phyloP scores from a whole-genome alignment of 2,329 filamentous ascomycete species.

The Neonectria ditissima region DNA sequence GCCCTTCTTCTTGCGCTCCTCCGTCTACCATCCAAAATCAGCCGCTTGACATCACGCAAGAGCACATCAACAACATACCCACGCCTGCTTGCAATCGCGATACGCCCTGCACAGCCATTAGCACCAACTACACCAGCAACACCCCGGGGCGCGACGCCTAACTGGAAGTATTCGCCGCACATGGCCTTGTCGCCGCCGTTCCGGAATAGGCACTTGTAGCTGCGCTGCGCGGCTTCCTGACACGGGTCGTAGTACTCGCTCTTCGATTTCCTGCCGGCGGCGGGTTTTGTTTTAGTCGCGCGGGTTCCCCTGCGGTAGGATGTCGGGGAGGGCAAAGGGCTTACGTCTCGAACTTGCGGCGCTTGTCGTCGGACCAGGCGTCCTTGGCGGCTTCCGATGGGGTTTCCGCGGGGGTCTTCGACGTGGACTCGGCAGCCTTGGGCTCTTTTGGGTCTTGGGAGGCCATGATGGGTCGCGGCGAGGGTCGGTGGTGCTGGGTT shows the following conservation, averaged over 20 bases:
- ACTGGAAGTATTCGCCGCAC: constrained; percentile 98
- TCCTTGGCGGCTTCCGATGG: constrained; percentile 5
- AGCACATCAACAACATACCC: constrained; percentile 67
- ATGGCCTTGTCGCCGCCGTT: constrained; percentile 90
- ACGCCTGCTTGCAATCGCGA: constrained; percentile 93
- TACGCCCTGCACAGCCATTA: constrained; percentile 75
- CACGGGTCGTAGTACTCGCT: constrained; percentile 97
- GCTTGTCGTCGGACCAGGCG: constrained; percentile 69
- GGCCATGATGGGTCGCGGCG: constrained; percentile 15
- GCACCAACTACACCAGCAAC: constrained; percentile 5
- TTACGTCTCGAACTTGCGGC: constrained; percentile 74
- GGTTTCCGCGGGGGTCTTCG: not conserved
- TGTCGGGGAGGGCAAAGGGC: constrained; percentile 38
- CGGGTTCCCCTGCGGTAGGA: not conserved
- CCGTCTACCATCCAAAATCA: not conserved
- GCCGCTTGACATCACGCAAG: not conserved
- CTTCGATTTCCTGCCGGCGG: constrained; percentile 75
- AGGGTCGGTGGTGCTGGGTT: constrained; percentile 1
- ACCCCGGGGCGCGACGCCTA: constrained; percentile 50
- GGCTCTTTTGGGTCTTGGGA: constrained; percentile 33
- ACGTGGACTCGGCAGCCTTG: constrained; percentile 21
- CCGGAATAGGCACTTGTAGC: constrained; percentile 87
- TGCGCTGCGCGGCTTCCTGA: constrained; percentile 88
- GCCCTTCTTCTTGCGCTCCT: constrained; percentile 49
- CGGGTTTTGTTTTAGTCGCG: constrained; percentile 17